These are phyloP conservation scores for Penicillium sp. DNA, from an alignment of 2,329 filamentous ascomycete species.

Conservation along the genomic window DNA sequence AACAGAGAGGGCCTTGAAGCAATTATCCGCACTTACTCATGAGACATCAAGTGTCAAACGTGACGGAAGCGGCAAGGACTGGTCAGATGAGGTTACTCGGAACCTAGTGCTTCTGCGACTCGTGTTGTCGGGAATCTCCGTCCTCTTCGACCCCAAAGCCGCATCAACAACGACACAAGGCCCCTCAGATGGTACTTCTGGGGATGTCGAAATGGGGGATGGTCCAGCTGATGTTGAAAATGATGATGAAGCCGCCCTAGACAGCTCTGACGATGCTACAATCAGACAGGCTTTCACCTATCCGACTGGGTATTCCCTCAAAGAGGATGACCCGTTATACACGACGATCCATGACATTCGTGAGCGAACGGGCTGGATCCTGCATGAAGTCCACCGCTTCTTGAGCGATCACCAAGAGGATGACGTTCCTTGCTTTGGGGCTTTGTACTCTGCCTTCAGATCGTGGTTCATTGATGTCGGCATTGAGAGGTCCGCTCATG, in stretches of 20 bases:
- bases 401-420: constrained; percentile 82
- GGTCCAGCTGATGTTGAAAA: constrained; percentile 35
- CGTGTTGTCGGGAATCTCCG: constrained; percentile 84
- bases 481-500: constrained; percentile 90
- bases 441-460: constrained; percentile 84
- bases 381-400: constrained; percentile 83
- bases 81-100: constrained; percentile 93
- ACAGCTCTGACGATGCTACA: constrained; percentile 55
- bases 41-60: constrained; percentile 77
- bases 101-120: constrained; percentile 83
- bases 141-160: constrained; percentile 77
- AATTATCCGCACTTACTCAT: constrained; percentile 74
- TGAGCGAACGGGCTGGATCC: constrained; percentile 70
- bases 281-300: constrained; percentile 84
- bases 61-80: constrained; percentile 95
- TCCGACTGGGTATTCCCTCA: constrained; percentile 77
- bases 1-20: constrained; percentile 68
- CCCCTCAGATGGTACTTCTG: constrained; percentile 40
- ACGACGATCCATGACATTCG: constrained; percentile 74
- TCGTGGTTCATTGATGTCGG: constrained; percentile 98
- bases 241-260: constrained; percentile 51
- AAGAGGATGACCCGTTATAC: constrained; percentile 63
- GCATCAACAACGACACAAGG: constrained; percentile 54
- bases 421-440: constrained; percentile 91
- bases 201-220: constrained; percentile 47